Base-by-base conservation (phyloP, 73 alveolate species). In the Tetrahymena elliotti region DNA sequence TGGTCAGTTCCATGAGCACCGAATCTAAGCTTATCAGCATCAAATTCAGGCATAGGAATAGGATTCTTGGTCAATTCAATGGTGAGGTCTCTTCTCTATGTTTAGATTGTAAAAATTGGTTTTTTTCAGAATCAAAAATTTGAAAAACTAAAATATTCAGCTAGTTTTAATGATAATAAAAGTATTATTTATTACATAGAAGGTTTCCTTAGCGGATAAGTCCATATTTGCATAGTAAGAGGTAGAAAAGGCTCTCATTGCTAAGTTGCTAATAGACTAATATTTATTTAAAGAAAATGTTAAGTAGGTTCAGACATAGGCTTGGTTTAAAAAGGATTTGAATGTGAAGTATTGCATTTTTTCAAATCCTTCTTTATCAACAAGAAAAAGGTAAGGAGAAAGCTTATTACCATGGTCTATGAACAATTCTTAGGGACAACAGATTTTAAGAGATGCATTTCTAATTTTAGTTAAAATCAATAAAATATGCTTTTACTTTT, bases 1-100 rank as follows among this genome's bases (percentile, higher is more conserved):
- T 97, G 98, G 95, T 97, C 99, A 1, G 99, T 96, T 53, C 95
- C 93, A 52, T 94, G 95, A 20, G 95, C 95, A 93, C 99, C 99
- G 93, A 97, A 97, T 31, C 94, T 96, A 93, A 94, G 92, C 53
- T 84, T 84, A 31, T 94, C 93, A 27, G 96, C 94, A 94, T 94
- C 96, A 33, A 52, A 40, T 41, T 93, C 95, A 39, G 96, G 96
- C 93, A 52, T 94, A 18, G 96, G 83, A 39, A 94, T 35, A 94
- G 92, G 93, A 53, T 95, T 93, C 41, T 47, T 93, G 24, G 97
- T 95, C 33, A 52, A 84, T 24, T 93, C 93, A 24, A 92, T 94
- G 20, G 94, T 84, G 18, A 94, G 95, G 27, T 94, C 96, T 31
- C 41, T 36, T 39, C 94, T 93, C 96, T 94, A 94, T 33, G 35